These are phyloP conservation scores for Nicotiana noctiflora DNA, from an alignment of 257 asterid species.

Conservation along the genomic window DNA sequence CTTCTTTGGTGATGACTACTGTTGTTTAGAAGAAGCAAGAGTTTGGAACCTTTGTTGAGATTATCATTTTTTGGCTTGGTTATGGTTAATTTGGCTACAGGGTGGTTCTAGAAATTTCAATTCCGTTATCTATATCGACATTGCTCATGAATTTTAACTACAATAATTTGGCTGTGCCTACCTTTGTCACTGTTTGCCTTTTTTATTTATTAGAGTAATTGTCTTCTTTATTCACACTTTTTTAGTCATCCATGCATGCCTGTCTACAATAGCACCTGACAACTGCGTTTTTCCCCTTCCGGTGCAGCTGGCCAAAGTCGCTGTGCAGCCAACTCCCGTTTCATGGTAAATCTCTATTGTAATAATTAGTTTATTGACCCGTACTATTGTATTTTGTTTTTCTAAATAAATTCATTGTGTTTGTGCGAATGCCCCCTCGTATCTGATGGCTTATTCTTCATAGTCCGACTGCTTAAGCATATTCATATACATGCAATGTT, in stretches of 20 bases:
- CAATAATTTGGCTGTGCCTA: neutral
- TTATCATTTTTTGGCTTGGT: neutral
- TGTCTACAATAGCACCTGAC: constrained; percentile 7
- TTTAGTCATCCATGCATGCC: constrained; percentile 10
- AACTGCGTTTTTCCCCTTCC: constrained; percentile 14
- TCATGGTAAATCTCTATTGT: constrained; percentile 50
- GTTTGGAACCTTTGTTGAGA: neutral
- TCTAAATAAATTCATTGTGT: neutral
- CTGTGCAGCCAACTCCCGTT: constrained; percentile 69
- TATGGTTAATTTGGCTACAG: neutral
- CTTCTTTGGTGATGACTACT: neutral
- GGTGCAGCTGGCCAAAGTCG: constrained; percentile 70
- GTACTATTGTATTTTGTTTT: neutral
- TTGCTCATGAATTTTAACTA: neutral
- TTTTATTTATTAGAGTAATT: neutral
- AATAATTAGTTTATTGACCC: neutral
- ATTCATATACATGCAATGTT: neutral
- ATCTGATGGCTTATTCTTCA: neutral
- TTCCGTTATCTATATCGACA: neutral
- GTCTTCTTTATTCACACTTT: neutral
- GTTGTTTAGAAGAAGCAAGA: neutral
- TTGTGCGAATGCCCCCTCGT: neutral
- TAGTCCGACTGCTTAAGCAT: neutral
- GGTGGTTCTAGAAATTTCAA: neutral
- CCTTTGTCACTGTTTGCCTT: neutral